Evolutionary conservation across 306 rosid species (phyloP).

Genomic region (Potentilla sterilis): DNA sequence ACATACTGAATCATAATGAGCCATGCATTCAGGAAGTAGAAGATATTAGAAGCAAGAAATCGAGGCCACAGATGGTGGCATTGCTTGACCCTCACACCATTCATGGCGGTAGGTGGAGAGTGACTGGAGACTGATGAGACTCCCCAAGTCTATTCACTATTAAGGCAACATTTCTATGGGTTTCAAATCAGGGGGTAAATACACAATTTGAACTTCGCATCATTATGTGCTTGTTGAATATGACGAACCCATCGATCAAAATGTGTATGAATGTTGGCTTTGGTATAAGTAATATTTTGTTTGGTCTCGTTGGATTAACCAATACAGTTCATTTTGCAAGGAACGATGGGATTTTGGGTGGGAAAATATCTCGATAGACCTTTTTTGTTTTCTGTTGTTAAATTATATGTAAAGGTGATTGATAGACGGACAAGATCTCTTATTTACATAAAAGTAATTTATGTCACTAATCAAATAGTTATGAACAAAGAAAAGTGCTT

Average conservation of each 20-base stretch:
- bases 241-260: not conserved
- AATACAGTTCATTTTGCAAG: too few relatives aligned
- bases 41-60: constrained; percentile 22
- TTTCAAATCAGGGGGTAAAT: not conserved
- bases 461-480: too few relatives aligned
- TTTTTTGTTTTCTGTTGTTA: too few relatives aligned
- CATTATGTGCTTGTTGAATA: not conserved
- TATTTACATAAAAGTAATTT: too few relatives aligned
- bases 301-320: too few relatives aligned
- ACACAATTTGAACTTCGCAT: not conserved
- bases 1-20: not conserved
- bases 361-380: too few relatives aligned
- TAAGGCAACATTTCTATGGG: not conserved
- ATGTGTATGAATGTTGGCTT: not conserved
- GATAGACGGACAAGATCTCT: too few relatives aligned
- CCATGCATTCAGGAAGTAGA: constrained; percentile 14
- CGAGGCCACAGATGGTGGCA: constrained; percentile 32
- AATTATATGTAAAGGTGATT: too few relatives aligned
- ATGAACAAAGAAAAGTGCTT: too few relatives aligned
- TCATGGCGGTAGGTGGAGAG: constrained; percentile 23
- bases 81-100: constrained; percentile 15
- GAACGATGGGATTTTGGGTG: too few relatives aligned
- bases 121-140: not conserved
- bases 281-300: too few relatives aligned
- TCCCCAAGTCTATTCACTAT: not conserved